These are phyloP conservation scores for Populus ilicifolia DNA, from an alignment of 345 rosid species.

Conservation along the genomic window DNA sequence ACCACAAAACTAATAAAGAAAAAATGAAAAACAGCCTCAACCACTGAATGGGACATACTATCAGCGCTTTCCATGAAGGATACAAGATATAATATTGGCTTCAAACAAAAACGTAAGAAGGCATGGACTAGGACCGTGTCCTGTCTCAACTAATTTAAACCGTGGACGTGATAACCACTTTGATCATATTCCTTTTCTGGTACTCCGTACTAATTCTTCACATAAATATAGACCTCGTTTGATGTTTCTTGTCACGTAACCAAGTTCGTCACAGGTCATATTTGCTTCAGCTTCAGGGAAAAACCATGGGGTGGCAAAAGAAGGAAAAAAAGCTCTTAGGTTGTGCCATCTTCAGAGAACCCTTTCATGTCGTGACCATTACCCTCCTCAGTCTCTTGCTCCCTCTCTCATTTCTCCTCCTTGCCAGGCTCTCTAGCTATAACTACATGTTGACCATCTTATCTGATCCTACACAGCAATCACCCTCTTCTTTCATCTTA, in stretches of 20 bases:
- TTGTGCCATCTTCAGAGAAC: conserved; percentile 16
- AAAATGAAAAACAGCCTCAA: neutral
- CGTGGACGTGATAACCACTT: conserved; percentile 62
- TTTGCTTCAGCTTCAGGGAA: neutral
- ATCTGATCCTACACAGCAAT: conserved; percentile 1
- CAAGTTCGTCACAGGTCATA: neutral
- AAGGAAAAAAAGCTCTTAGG: conserved; percentile 1
- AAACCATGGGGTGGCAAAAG: conserved; percentile 11
- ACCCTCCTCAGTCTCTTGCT: conserved; percentile 59
- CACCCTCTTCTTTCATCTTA: conserved; percentile 15
- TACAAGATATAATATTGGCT: neutral
- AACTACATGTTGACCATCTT: conserved; percentile 22
- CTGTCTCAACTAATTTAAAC: conserved; percentile 26
- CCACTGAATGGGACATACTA: neutral
- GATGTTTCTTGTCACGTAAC: neutral
- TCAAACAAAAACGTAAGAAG: neutral
- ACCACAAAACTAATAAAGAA: neutral
- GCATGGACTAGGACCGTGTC: conserved; percentile 16
- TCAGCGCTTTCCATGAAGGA: neutral
- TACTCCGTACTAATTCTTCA: neutral
- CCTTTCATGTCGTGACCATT: conserved; percentile 44
- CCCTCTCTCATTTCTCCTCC: conserved; percentile 68
- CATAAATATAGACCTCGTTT: conserved; percentile 3
- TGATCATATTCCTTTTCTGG: conserved; percentile 1
- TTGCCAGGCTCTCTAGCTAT: conserved; percentile 53